phyloP scores from a whole-genome alignment of 2,329 filamentous ascomycete genomes.

The Alternaria gaisen region DNA sequence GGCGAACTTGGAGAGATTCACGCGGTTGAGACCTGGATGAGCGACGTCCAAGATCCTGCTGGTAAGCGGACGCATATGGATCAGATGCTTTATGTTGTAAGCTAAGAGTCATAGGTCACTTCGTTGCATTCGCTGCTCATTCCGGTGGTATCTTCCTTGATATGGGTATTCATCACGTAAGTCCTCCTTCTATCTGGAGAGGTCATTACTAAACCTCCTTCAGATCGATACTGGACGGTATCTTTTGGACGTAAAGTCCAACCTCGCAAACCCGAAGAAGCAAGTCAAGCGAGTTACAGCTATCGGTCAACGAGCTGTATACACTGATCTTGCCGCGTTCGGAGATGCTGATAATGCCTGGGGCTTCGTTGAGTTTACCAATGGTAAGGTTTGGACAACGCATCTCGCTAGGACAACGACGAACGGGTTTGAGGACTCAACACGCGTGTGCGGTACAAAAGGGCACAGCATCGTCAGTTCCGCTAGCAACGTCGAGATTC shows the following conservation, averaged over 20 bases:
- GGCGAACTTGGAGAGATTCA: constrained; percentile 11
- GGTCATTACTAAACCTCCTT: neutral
- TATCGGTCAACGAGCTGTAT: constrained; percentile 14
- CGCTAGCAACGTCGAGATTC: constrained; percentile 12
- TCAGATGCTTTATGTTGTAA: neutral
- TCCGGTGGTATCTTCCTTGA: neutral
- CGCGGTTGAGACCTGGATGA: constrained; percentile 9
- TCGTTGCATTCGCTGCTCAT: neutral
- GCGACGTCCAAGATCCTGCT: constrained; percentile 8
- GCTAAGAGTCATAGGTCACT: neutral
- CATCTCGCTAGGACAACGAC: constrained; percentile 6
- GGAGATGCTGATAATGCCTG: constrained; percentile 15
- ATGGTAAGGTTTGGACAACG: constrained; percentile 13
- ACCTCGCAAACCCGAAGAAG: constrained; percentile 10
- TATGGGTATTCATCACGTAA: neutral
- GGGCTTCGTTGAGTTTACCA: constrained; percentile 17
- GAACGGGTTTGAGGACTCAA: neutral
- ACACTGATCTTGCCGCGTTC: constrained; percentile 9
- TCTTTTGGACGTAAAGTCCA: constrained; percentile 7
- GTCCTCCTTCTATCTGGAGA: too few relatives aligned
- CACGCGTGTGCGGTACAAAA: neutral
- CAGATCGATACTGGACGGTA: constrained; percentile 10
- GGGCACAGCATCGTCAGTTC: constrained; percentile 1
- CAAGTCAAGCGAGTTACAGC: constrained; percentile 14
- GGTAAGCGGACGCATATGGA: neutral